phyloP scores from a whole-genome alignment of 2,329 filamentous ascomycete species.

The Epichloe bromicola region DNA sequence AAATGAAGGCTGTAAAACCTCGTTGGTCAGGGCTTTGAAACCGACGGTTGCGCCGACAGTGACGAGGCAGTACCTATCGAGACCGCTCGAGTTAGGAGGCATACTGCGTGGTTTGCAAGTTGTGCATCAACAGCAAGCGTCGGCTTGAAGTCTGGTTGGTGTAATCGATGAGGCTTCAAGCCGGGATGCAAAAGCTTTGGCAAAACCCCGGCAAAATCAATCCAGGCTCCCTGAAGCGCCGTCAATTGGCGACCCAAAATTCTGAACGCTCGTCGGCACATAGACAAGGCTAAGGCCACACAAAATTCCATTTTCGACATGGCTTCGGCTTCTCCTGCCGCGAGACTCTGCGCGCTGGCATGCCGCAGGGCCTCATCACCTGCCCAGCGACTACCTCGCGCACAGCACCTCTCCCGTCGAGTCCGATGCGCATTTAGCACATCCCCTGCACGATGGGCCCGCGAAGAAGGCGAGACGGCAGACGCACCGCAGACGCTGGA shows the following conservation, averaged over 20 bases:
- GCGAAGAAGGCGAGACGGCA: constrained; percentile 12
- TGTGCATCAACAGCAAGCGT: background rate
- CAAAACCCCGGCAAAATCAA: constrained; percentile 2
- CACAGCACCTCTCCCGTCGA: constrained; percentile 14
- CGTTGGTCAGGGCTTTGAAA: constrained; percentile 58
- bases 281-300: background rate
- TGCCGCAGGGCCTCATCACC: constrained; percentile 18
- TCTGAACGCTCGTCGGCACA: constrained; percentile 15
- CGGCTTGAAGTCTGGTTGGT: background rate
- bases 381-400: constrained; percentile 11
- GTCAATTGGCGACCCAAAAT: constrained; percentile 10
- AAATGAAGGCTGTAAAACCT: constrained; percentile 50
- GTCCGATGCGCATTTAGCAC: constrained; percentile 19
- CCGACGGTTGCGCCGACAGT: constrained; percentile 87
- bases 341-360: constrained; percentile 22
- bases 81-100: background rate
- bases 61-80: constrained; percentile 52
- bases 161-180: too few species aligned
- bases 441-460: constrained; percentile 14
- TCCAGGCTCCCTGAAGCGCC: background rate
- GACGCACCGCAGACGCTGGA: constrained; percentile 13
- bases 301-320: constrained; percentile 12
- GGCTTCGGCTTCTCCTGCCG: constrained; percentile 26
- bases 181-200: background rate
- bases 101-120: constrained; percentile 1